Percentiles rank a stretch among this genome's conserved stretches.
phyloP scores from a whole-genome alignment of 2,329 filamentous ascomycete species.

The Alternaria brassicae region DNA sequence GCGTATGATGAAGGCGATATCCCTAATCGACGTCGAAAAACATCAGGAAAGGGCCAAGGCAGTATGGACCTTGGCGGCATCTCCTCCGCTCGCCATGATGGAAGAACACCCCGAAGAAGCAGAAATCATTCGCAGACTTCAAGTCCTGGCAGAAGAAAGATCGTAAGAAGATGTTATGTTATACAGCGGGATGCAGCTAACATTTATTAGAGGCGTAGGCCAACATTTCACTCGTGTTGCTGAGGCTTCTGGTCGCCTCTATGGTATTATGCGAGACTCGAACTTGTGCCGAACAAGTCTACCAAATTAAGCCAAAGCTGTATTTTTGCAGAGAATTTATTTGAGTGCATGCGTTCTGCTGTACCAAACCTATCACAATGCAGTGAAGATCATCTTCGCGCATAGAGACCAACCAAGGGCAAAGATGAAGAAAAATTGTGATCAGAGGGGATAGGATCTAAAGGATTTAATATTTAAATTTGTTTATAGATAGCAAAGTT shows the following conservation, averaged over 20 bases:
- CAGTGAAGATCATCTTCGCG: neutral
- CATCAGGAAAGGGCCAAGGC: neutral
- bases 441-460: conserved; percentile 2
- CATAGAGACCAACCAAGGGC: neutral
- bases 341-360: too few species aligned
- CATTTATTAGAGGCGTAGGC: conserved; percentile 11
- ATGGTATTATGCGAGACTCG: conserved; percentile 7
- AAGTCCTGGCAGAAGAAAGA: conserved; percentile 10
- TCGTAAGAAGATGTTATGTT: conserved; percentile 9
- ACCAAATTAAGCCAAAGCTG: neutral
- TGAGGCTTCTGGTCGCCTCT: conserved; percentile 9
- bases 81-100: conserved; percentile 9
- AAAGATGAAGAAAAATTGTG: neutral
- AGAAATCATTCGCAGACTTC: conserved; percentile 11
- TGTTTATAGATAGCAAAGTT: conserved; percentile 5
- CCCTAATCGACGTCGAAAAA: neutral
- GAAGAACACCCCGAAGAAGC: conserved; percentile 11
- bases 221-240: conserved; percentile 13
- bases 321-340: neutral
- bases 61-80: conserved; percentile 10
- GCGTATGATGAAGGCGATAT: neutral
- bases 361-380: neutral
- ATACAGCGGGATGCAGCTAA: conserved; percentile 14
- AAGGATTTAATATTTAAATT: conserved; percentile 9
- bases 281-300: neutral